Conservation (phyloP, 2,329 filamentous ascomycete species). For the Kalmusia sp. region DNA sequence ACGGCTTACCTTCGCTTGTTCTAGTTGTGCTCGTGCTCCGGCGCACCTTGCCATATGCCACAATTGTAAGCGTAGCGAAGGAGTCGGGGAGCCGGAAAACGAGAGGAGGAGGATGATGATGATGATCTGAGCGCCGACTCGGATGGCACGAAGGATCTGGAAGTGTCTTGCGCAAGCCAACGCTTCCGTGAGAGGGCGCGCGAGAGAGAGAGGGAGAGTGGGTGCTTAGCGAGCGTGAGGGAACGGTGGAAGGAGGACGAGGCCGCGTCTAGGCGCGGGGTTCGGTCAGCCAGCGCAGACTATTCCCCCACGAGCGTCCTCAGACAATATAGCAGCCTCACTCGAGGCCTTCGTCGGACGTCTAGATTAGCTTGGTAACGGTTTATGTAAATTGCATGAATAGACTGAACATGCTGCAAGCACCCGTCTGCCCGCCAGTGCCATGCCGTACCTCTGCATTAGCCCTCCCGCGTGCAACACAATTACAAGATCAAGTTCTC, state of each 20-base stretch:
- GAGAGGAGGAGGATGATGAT: neutral
- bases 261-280: no score
- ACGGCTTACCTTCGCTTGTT: neutral
- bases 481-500: neutral
- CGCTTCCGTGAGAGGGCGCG: no score
- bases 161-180: no score
- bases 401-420: no score
- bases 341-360: neutral
- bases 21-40: neutral
- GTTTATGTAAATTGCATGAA: no score
- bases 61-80: neutral
- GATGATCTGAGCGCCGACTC: no score
- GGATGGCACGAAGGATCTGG: neutral
- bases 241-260: no score
- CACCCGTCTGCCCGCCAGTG: no score
- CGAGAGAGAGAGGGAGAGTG: no score
- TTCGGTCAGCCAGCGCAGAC: no score
- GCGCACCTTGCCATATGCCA: neutral
- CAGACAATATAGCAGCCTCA: constrained; percentile 3
- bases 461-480: constrained; percentile 7
- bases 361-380: constrained; percentile 1
- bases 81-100: neutral
- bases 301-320: neutral
- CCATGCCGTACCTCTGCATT: constrained; percentile 1
- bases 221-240: no score